These are phyloP conservation scores for Fusarium napiforme DNA, from an alignment of 2,329 filamentous ascomycete genomes.

Conservation along the genomic window DNA sequence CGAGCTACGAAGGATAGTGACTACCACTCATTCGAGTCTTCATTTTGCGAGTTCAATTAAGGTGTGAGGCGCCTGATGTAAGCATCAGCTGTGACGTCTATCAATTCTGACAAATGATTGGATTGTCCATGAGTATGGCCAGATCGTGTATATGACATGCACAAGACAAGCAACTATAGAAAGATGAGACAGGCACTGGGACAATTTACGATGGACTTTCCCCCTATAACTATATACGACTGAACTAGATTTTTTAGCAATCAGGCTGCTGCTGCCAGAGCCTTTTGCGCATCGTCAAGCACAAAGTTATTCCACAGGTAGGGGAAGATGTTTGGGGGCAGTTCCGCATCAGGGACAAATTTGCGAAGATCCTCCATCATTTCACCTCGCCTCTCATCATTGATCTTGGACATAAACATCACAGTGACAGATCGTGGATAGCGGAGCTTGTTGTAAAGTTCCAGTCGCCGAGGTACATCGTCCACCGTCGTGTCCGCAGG, in stretches of 20 bases:
- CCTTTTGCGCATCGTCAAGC: background rate
- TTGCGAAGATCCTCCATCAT: constrained; percentile 11
- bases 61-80: no score
- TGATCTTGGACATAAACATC: constrained; percentile 12
- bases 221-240: background rate
- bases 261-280: background rate
- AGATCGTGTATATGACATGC: no score
- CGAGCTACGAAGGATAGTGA: fast-evolving
- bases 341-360: constrained; percentile 2
- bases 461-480: background rate
- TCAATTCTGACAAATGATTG: no score
- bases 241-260: no score
- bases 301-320: background rate
- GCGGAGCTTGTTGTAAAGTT: constrained; percentile 14
- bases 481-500: background rate
- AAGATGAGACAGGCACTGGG: no score
- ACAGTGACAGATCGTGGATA: background rate
- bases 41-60: no score
- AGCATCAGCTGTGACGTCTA: no score
- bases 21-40: background rate
- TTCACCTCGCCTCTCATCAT: background rate
- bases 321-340: background rate
- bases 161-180: fast-evolving
- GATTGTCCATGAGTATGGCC: no score
- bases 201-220: no score